Evolutionary conservation across 2,329 filamentous ascomycete species (phyloP).

Genomic region (Venturia pyrina): DNA sequence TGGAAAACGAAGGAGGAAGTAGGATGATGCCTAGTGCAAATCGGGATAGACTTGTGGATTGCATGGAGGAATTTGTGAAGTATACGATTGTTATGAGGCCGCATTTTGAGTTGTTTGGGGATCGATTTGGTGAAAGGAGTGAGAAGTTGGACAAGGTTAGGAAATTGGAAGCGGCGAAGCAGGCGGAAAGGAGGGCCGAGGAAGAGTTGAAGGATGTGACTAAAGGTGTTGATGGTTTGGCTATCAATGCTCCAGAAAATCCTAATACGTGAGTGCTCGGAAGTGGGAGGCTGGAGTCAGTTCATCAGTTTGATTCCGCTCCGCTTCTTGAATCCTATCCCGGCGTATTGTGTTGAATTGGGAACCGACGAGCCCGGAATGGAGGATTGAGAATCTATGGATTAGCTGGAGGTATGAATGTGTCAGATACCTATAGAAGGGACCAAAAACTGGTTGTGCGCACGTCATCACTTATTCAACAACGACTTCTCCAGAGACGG

Average conservation of each 20-base stretch:
- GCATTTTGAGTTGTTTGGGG: slow-evolving; percentile 50
- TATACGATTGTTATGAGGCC: slow-evolving; percentile 56
- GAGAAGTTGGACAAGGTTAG: slow-evolving; percentile 24
- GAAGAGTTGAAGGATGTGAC: background rate
- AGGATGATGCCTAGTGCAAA: slow-evolving; percentile 47
- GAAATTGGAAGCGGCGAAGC: background rate
- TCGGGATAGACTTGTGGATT: slow-evolving; percentile 51
- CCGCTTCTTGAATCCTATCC: no score
- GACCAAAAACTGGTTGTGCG: background rate
- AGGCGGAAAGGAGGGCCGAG: background rate
- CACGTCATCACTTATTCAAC: background rate
- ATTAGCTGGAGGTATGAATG: background rate
- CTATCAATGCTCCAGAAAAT: background rate
- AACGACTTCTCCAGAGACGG: no score
- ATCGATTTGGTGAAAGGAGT: slow-evolving; percentile 52
- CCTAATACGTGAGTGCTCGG: background rate
- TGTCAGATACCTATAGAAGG: background rate
- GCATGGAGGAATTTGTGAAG: slow-evolving; percentile 62
- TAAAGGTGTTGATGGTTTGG: background rate
- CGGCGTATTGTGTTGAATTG: no score
- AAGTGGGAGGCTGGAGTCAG: background rate
- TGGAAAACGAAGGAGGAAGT: slow-evolving; percentile 31
- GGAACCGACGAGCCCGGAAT: no score
- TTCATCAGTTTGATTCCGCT: no score
- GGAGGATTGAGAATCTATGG: background rate